A percentile compares a stretch with the other conserved stretches of the same genome.
These are phyloP conservation scores for Cajanus cajan DNA, from an alignment of 306 rosid species.

Conservation along the genomic window DNA sequence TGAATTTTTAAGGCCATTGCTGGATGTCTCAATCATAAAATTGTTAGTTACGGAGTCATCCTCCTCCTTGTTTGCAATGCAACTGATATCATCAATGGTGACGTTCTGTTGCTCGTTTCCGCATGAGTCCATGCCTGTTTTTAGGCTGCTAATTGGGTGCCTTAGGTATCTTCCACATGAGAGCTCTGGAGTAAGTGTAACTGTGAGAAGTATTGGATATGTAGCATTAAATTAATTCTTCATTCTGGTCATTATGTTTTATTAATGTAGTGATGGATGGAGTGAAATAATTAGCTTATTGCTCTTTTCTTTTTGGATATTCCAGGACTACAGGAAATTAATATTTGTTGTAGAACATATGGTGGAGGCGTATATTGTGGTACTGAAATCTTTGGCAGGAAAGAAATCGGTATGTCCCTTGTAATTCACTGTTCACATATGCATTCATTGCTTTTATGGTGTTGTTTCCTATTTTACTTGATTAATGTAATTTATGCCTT, in stretches of 20 bases:
- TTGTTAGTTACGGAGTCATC: constrained; percentile 53
- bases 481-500: not conserved
- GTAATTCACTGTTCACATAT: constrained; percentile 23
- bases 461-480: constrained; percentile 17
- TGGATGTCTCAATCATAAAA: constrained; percentile 56
- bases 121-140: constrained; percentile 61
- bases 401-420: constrained; percentile 54
- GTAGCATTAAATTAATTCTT: constrained; percentile 1
- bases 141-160: constrained; percentile 60
- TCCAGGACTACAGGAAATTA: constrained; percentile 71
- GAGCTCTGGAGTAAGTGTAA: constrained; percentile 66
- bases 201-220: constrained; percentile 10
- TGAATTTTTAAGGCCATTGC: constrained; percentile 67
- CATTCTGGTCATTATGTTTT: constrained; percentile 15
- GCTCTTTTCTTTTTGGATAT: constrained; percentile 20
- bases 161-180: constrained; percentile 51
- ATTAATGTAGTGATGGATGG: not conserved
- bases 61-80: constrained; percentile 54
- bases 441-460: not conserved
- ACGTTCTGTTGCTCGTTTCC: constrained; percentile 76
- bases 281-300: constrained; percentile 14
- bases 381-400: constrained; percentile 57
- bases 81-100: constrained; percentile 59
- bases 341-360: constrained; percentile 50
- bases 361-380: constrained; percentile 69